Evolutionary conservation across 805 yeast genomes (phyloP).

Genomic region (Saturnispora serradocipensis): DNA sequence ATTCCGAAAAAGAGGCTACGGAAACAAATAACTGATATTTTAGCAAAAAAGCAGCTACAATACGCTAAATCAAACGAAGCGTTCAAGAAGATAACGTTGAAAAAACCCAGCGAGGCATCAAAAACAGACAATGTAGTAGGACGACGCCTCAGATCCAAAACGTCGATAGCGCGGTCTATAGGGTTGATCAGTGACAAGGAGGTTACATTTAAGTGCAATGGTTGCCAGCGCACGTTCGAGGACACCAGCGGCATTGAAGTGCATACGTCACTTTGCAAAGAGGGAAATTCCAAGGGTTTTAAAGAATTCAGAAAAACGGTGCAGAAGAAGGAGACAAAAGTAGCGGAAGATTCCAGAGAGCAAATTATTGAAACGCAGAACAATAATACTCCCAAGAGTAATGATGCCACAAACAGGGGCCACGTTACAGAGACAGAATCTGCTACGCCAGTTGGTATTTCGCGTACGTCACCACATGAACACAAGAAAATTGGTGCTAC

Average conservation of each 20-base stretch:
- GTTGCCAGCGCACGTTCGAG: not conserved
- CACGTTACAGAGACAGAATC: not conserved
- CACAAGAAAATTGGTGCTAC: too few species aligned
- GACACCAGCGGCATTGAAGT: not conserved
- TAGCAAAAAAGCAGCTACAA: not conserved
- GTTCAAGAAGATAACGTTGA: not conserved
- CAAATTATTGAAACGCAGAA: not conserved
- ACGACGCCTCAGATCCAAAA: not conserved
- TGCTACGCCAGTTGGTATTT: not conserved
- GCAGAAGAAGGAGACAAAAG: not conserved
- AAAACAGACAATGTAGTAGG: not conserved
- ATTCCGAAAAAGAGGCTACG: not conserved
- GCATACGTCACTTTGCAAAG: not conserved
- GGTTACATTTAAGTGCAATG: not conserved
- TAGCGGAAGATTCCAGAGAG: not conserved
- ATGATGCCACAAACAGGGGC: not conserved
- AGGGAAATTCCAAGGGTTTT: not conserved
- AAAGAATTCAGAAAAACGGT: not conserved
- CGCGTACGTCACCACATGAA: too few species aligned
- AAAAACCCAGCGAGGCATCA: not conserved
- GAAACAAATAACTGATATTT: not conserved
- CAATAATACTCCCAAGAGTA: not conserved
- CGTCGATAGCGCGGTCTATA: not conserved
- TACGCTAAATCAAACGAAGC: not conserved
- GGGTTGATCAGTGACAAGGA: not conserved